Evolutionary conservation across 768 basidiomycete genomes (phyloP), one percentile per base, ranked within the genome.

Genomic region (Pleurotus cornucopiae): DNA sequence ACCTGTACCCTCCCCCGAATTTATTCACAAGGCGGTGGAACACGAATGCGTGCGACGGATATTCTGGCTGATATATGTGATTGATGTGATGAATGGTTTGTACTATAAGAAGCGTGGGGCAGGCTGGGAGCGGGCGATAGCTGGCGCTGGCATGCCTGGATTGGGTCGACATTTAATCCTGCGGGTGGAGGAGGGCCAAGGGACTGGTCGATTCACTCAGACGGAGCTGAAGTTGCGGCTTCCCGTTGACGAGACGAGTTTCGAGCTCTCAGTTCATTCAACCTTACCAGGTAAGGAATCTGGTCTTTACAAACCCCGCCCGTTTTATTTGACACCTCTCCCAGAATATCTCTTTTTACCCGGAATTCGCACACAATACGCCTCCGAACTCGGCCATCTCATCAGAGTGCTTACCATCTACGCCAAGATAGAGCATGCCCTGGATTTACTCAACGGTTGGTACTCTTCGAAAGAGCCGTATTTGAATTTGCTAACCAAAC

Each of bases 241-340:
- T 37, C 90, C 90, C n/a, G 82, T 84, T 6, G 89, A 91, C 64
- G 90, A 92, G 68, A 84, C 88, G 6, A 85, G 81, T 66, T 92
- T 91, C 63, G 89, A 92, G 67, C 71, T 92, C 56, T 82, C 81
- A 23, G 81, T 82, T 21, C 77, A 82, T 66, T 78, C 80, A 46
- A 79, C 77, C 49, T 67, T 78, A 46, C 79, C 80, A 58, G 80
- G 80, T 80, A 62, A 63, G 73, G 72, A 58, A 56, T 57, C 57
- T 58, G 5, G 59, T 44, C 49, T 37, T 46, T 49, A 21, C 18
- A 47, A 25, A 14, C 14, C 26, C 38, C 14, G 16, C 21, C 55
- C 13, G 5, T n/a, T 25, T 6, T 12, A n/a, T 20, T 41, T 54
- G 46, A 9, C 44, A 26, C 18, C 44, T 44, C n/a, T 34, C 12